phyloP scores from a whole-genome alignment of 352 stramenopile species.

The Nannochloropsis limnetica region DNA sequence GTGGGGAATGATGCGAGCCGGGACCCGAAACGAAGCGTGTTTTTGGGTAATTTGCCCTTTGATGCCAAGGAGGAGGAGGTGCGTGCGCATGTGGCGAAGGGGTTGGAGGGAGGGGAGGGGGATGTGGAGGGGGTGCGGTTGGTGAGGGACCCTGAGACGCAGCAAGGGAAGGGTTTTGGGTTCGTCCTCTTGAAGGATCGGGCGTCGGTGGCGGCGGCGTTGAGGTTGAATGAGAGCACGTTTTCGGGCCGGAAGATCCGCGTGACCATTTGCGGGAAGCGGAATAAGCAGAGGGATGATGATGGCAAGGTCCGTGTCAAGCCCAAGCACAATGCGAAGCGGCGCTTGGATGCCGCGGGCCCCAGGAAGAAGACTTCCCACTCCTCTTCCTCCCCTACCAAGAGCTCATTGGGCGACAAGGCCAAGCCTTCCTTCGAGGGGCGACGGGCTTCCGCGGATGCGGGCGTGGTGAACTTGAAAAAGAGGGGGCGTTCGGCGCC shows the following conservation, averaged over 20 bases:
- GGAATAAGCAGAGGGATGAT: conserved; percentile 40
- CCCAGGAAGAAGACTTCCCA: conserved; percentile 35
- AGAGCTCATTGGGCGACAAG: conserved; percentile 14
- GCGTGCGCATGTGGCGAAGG: conserved; percentile 59
- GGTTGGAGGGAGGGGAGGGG: conserved; percentile 54
- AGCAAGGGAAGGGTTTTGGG: conserved; percentile 78
- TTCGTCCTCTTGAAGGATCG: conserved; percentile 68
- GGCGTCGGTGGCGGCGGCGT: conserved; percentile 44
- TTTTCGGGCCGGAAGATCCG: conserved; percentile 40
- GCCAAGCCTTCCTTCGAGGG: conserved; percentile 44
- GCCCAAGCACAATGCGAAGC: conserved; percentile 35
- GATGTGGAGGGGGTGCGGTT: conserved; percentile 72
- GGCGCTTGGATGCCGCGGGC: neutral
- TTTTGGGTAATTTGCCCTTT: conserved; percentile 78
- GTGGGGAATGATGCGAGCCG: conserved; percentile 36
- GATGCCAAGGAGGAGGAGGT: conserved; percentile 68
- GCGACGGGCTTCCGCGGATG: conserved; percentile 29
- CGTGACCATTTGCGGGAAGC: conserved; percentile 47
- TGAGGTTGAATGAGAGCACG: conserved; percentile 41
- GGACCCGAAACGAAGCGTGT: conserved; percentile 71
- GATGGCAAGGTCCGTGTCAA: conserved; percentile 37
- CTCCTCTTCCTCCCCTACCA: neutral
- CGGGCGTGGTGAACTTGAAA: conserved; percentile 35
- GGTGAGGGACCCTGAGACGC: conserved; percentile 72
- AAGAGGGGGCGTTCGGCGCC: conserved; percentile 15